These are phyloP conservation scores for Cryptosporidium bovis DNA, from an alignment of 169 alveolate genomes.

Conservation along the genomic window DNA sequence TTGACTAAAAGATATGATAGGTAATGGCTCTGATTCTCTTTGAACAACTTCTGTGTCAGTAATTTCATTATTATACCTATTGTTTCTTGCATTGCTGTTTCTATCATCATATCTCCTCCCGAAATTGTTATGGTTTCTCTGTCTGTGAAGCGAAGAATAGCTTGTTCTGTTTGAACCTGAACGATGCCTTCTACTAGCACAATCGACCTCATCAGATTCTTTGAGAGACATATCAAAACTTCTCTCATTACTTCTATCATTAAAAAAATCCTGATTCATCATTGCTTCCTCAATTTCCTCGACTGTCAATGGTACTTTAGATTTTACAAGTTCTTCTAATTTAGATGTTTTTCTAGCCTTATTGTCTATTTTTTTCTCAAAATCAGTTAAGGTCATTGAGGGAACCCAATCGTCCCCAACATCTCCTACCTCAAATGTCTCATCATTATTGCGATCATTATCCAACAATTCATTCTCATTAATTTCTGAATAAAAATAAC, in stretches of 20 bases:
- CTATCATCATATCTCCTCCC: constrained; percentile 8
- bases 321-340: constrained; percentile 20
- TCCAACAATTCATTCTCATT: constrained; percentile 55
- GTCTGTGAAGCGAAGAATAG: background rate
- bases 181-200: background rate
- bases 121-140: constrained; percentile 9
- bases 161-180: background rate
- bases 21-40: constrained; percentile 18
- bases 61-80: background rate
- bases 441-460: constrained; percentile 67
- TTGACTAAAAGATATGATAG: constrained; percentile 23
- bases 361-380: constrained; percentile 8
- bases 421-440: constrained; percentile 65
- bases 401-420: constrained; percentile 75
- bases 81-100: background rate
- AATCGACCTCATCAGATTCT: background rate
- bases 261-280: constrained; percentile 58
- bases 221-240: background rate
- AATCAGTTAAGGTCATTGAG: constrained; percentile 45
- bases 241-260: background rate
- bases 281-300: constrained; percentile 59
- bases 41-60: background rate
- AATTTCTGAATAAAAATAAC: constrained; percentile 42
- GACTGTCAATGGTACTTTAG: constrained; percentile 37
- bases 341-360: background rate